Evolutionary conservation across 163 green algal species (phyloP).

Genomic region (Scenedesmus sp.): DNA sequence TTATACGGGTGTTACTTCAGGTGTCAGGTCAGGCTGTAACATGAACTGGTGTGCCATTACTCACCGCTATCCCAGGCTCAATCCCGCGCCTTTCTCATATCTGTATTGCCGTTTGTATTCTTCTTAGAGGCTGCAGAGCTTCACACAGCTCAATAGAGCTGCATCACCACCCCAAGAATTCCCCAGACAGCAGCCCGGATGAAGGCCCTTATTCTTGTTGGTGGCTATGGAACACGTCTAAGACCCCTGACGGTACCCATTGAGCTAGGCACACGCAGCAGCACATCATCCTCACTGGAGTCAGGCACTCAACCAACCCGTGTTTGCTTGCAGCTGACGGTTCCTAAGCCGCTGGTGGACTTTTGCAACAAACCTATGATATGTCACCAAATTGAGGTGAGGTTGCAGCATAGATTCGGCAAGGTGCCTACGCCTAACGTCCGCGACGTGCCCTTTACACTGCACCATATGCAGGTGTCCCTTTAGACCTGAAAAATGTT

Average conservation of each 20-base stretch:
- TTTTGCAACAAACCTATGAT: conserved; percentile 99
- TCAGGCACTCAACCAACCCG: neutral
- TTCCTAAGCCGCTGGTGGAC: conserved; percentile 97
- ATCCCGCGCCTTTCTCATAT: neutral
- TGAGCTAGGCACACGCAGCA: neutral
- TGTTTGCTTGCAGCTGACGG: conserved; percentile 73
- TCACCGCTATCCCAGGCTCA: neutral
- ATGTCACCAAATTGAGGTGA: conserved; percentile 95
- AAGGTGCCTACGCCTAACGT: conserved; percentile 11
- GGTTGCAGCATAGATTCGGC: neutral
- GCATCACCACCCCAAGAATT: neutral
- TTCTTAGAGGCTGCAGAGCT: neutral
- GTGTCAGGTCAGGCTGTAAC: neutral
- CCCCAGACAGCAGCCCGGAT: conserved; percentile 53
- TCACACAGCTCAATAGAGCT: neutral
- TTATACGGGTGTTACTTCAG: neutral
- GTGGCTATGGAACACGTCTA: conserved; percentile 94
- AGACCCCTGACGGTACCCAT: conserved; percentile 85
- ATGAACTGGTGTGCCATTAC: neutral
- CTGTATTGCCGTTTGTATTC: neutral
- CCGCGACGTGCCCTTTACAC: neutral
- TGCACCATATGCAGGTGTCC: neutral
- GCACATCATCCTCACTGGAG: neutral
- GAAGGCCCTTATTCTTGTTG: conserved; percentile 96
- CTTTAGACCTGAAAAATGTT: neutral